phyloP scores from a whole-genome alignment of 2,329 filamentous ascomycete species.

The Aureobasidium lini region DNA sequence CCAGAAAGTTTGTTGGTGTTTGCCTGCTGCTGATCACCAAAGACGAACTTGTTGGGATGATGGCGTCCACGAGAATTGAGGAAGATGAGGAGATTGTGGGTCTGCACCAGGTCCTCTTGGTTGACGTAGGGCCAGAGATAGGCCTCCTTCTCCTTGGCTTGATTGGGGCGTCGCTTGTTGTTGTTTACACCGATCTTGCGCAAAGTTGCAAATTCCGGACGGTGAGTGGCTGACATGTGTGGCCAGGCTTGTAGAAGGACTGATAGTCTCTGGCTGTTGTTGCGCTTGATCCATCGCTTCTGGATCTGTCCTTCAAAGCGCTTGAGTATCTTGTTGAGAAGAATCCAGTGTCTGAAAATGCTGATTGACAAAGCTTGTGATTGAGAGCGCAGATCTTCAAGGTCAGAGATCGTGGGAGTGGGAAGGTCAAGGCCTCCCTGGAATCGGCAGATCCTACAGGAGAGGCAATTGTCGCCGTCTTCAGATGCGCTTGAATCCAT shows the following conservation, averaged over 20 bases:
- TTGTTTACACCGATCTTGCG: slow-evolving; percentile 19
- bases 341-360: slow-evolving; percentile 32
- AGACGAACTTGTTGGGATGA: slow-evolving; percentile 39
- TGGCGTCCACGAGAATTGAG: slow-evolving; percentile 46
- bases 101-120: slow-evolving; percentile 45
- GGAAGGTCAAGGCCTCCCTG: slow-evolving; percentile 19
- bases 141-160: slow-evolving; percentile 20
- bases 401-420: slow-evolving; percentile 10
- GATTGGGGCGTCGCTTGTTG: slow-evolving; percentile 17
- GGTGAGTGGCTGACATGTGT: slow-evolving; percentile 42
- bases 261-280: slow-evolving; percentile 36
- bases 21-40: slow-evolving; percentile 35
- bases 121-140: slow-evolving; percentile 52
- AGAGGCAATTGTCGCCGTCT: slow-evolving; percentile 4
- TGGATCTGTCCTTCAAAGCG: slow-evolving; percentile 46
- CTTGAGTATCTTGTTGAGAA: slow-evolving; percentile 37
- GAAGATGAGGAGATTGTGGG: slow-evolving; percentile 41
- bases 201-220: slow-evolving; percentile 43
- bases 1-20: not conserved
- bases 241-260: slow-evolving; percentile 45
- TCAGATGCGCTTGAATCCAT: not conserved
- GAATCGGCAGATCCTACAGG: slow-evolving; percentile 5
- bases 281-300: slow-evolving; percentile 51
- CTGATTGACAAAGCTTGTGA: slow-evolving; percentile 19
- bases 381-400: slow-evolving; percentile 20